phyloP scores from a whole-genome alignment of 306 rosid genomes.

The Citrullus mucosospermus region DNA sequence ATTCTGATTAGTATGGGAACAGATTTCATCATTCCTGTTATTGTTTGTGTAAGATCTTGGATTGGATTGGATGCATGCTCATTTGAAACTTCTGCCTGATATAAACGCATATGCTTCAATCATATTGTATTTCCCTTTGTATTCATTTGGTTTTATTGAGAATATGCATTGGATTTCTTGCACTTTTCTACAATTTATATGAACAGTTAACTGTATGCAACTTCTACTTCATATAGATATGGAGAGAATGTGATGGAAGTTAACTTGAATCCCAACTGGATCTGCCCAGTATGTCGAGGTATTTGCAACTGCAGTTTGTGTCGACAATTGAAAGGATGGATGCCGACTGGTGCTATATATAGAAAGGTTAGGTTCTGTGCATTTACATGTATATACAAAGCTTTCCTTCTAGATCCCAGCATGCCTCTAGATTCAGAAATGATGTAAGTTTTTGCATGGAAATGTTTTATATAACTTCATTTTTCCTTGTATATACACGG shows the following conservation, averaged over 20 bases:
- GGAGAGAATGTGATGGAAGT: slow-evolving; percentile 65
- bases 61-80: not conserved
- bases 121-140: not conserved
- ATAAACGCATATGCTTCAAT: not conserved
- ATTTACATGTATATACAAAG: not conserved
- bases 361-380: slow-evolving; percentile 35
- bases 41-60: not conserved
- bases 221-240: slow-evolving; percentile 25
- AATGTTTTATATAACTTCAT: not conserved
- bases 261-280: slow-evolving; percentile 31
- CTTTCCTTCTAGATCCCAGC: not conserved
- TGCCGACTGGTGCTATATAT: slow-evolving; percentile 53
- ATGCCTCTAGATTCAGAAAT: not conserved
- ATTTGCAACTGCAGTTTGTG: slow-evolving; percentile 68
- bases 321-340: slow-evolving; percentile 64
- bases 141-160: not conserved
- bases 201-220: slow-evolving; percentile 2
- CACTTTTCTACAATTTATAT: not conserved
- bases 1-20: not conserved
- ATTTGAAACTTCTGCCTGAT: not conserved
- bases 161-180: not conserved
- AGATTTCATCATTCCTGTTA: not conserved
- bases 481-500: not conserved
- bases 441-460: not conserved
- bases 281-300: slow-evolving; percentile 58